phyloP scores from a whole-genome alignment of 805 yeast genomes.

The Yamadazyma scolyti region DNA sequence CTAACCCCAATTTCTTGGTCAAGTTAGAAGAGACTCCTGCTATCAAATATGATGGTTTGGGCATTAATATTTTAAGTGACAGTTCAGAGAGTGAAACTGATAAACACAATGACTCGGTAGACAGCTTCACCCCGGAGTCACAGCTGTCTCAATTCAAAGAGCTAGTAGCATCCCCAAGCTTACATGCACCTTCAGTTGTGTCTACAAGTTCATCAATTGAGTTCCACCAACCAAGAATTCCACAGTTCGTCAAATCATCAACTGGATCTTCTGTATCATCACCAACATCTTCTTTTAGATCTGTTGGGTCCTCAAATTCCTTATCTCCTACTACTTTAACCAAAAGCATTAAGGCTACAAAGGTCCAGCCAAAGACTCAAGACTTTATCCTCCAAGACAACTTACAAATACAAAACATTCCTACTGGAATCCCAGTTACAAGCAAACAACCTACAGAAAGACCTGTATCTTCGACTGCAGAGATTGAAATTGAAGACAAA shows the following conservation, averaged over 20 bases:
- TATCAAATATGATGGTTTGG: slow-evolving; percentile 27
- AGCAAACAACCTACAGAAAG: slow-evolving; percentile 11
- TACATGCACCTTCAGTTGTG: neutral
- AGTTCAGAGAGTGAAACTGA: slow-evolving; percentile 4
- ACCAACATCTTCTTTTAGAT: slow-evolving; percentile 12
- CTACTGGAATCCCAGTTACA: slow-evolving; percentile 6
- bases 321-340: slow-evolving; percentile 1
- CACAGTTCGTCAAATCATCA: slow-evolving; percentile 7
- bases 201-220: slow-evolving; percentile 6
- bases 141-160: slow-evolving; percentile 5
- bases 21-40: slow-evolving; percentile 12
- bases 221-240: slow-evolving; percentile 10
- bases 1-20: slow-evolving; percentile 17
- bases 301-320: slow-evolving; percentile 10
- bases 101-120: slow-evolving; percentile 4
- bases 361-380: slow-evolving; percentile 2
- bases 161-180: slow-evolving; percentile 4
- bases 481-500: slow-evolving; percentile 11
- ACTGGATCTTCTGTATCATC: slow-evolving; percentile 7
- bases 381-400: slow-evolving; percentile 4
- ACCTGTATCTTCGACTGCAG: slow-evolving; percentile 20
- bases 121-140: slow-evolving; percentile 1
- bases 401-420: slow-evolving; percentile 9
- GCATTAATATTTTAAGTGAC: slow-evolving; percentile 24
- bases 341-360: slow-evolving; percentile 1